These are phyloP conservation scores for Apiotrichum domesticum DNA, from an alignment of 1,284 basidiomycete genomes.

Conservation along the genomic window DNA sequence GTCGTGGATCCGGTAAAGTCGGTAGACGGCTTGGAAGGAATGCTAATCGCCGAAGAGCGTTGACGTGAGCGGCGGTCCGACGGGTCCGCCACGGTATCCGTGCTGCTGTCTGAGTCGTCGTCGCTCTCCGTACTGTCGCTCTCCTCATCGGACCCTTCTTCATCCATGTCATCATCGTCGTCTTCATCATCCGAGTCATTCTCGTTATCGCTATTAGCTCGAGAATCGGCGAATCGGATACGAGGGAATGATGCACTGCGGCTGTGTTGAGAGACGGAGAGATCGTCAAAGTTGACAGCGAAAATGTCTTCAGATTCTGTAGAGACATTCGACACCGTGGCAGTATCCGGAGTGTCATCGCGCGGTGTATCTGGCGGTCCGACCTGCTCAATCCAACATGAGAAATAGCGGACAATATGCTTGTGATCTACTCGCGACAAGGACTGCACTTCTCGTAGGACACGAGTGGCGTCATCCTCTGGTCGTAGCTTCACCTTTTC, in stretches of 20 bases:
- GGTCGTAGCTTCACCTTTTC: constrained; percentile 80
- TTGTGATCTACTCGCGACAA: constrained; percentile 80
- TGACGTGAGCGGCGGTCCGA: constrained; percentile 15
- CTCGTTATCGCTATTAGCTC: constrained; percentile 29
- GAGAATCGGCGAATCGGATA: constrained; percentile 38
- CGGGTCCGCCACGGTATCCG: constrained; percentile 30
- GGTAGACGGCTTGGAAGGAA: constrained; percentile 13
- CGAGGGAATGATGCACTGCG: constrained; percentile 42
- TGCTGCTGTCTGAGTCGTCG: constrained; percentile 23
- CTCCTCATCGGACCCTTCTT: constrained; percentile 17
- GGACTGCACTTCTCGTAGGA: constrained; percentile 86
- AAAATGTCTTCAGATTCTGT: constrained; percentile 37
- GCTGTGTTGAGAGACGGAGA: constrained; percentile 33
- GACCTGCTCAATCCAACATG: constrained; percentile 45
- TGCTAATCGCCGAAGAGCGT: constrained; percentile 5
- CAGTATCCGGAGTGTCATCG: not conserved
- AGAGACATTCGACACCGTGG: constrained; percentile 5
- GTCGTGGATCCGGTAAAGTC: constrained; percentile 30
- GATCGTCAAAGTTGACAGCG: constrained; percentile 39
- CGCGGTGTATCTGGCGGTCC: constrained; percentile 19
- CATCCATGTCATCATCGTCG: constrained; percentile 19
- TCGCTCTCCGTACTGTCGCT: constrained; percentile 15
- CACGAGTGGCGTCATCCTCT: constrained; percentile 73
- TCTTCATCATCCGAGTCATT: constrained; percentile 14
- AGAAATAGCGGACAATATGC: constrained; percentile 76